phyloP scores from a whole-genome alignment of 208 protist species.

The Vickermania spadyakhi region DNA sequence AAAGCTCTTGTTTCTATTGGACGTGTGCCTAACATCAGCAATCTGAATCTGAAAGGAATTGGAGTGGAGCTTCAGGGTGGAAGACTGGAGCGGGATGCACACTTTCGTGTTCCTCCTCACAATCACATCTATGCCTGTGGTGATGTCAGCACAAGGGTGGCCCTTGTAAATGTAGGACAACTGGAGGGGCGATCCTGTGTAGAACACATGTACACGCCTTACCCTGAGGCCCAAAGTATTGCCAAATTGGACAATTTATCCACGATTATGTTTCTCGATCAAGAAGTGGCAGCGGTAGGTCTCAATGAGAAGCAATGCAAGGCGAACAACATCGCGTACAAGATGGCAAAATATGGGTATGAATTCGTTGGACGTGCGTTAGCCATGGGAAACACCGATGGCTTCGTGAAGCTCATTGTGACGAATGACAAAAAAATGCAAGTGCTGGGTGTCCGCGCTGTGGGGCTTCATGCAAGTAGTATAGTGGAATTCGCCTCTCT shows the following conservation, averaged over 20 bases:
- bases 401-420: slow-evolving; percentile 89
- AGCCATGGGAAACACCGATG: slow-evolving; percentile 79
- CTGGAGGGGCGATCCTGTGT: slow-evolving; percentile 67
- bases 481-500: slow-evolving; percentile 85
- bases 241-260: slow-evolving; percentile 78
- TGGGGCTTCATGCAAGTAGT: slow-evolving; percentile 81
- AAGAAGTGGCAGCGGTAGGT: slow-evolving; percentile 81
- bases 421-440: slow-evolving; percentile 85
- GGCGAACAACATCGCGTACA: slow-evolving; percentile 67
- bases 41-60: slow-evolving; percentile 49
- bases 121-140: slow-evolving; percentile 87
- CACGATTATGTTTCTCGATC: slow-evolving; percentile 91
- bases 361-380: slow-evolving; percentile 76
- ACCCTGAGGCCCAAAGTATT: slow-evolving; percentile 56
- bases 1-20: slow-evolving; percentile 85
- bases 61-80: slow-evolving; percentile 33
- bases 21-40: slow-evolving; percentile 49
- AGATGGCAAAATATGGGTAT: slow-evolving; percentile 84
- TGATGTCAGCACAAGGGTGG: slow-evolving; percentile 62
- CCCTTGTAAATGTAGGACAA: slow-evolving; percentile 84
- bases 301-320: slow-evolving; percentile 84
- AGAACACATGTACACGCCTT: slow-evolving; percentile 75
- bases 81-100: slow-evolving; percentile 38
- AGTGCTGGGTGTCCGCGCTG: slow-evolving; percentile 80
- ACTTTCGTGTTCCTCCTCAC: slow-evolving; percentile 48